A percentile compares a stretch with the other conserved stretches of the same genome.
These are phyloP conservation scores for Domatiomyces catenatus DNA, from an alignment of 2,329 filamentous ascomycete species.

Conservation along the genomic window DNA sequence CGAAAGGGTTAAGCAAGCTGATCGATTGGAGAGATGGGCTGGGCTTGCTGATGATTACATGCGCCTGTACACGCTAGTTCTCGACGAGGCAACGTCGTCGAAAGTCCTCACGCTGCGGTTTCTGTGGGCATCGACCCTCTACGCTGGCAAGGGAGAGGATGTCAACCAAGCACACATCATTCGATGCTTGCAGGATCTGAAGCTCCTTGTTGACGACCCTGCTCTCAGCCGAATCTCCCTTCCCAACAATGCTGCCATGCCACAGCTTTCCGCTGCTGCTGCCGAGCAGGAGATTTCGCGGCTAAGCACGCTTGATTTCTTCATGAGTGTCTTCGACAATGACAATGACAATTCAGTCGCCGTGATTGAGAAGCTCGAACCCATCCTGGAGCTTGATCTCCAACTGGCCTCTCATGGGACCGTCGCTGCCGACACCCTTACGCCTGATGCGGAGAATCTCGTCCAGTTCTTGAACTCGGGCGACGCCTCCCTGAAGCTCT, in stretches of 20 bases:
- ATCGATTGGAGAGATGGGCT: slow-evolving; percentile 47
- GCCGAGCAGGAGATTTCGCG: slow-evolving; percentile 84
- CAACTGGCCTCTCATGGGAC: not conserved
- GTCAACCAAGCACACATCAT: slow-evolving; percentile 44
- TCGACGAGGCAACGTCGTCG: slow-evolving; percentile 18
- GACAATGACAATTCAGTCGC: slow-evolving; percentile 65
- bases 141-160: slow-evolving; percentile 42
- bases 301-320: slow-evolving; percentile 92
- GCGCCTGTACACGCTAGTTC: slow-evolving; percentile 22
- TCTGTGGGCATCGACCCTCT: slow-evolving; percentile 50
- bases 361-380: slow-evolving; percentile 83
- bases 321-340: slow-evolving; percentile 73
- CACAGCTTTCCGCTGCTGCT: slow-evolving; percentile 66
- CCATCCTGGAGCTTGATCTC: slow-evolving; percentile 57
- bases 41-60: slow-evolving; percentile 41
- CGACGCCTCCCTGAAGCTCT: slow-evolving; percentile 66
- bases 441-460: slow-evolving; percentile 45
- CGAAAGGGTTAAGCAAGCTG: slow-evolving; percentile 39
- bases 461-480: slow-evolving; percentile 71
- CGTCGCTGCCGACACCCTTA: slow-evolving; percentile 7
- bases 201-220: slow-evolving; percentile 35
- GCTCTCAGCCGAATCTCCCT: slow-evolving; percentile 42
- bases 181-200: slow-evolving; percentile 48
- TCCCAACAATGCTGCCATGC: slow-evolving; percentile 76
- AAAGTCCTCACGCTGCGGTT: slow-evolving; percentile 42